Base-by-base conservation (phyloP, 2,329 filamentous ascomycete genomes). In the Penicillium sp. region DNA sequence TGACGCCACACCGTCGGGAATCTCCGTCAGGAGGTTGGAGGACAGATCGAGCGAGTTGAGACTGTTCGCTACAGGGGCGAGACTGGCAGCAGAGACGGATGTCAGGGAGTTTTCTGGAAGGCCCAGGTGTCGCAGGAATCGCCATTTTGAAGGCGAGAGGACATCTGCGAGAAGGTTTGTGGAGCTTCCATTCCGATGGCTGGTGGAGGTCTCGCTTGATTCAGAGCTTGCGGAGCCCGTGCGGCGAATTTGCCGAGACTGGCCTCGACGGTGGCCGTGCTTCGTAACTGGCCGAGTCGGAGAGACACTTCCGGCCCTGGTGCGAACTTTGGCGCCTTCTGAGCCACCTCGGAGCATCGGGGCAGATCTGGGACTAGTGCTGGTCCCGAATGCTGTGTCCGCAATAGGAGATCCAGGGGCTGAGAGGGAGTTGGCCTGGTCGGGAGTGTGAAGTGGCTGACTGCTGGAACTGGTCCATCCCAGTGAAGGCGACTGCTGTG, bases 221-320 rank as follows among this genome's bases (percentile, higher is more conserved):
- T 94, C 89, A 1, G 93, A 97, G 74, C 94, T 97, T 46, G 90
- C 92, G 31, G 94, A 97, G 14, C 89, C 89, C 3, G 93, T 96
- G 55, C 94, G 86, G 62, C 88, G 87, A 58, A 95, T 86, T 63
- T 93, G 92, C 64, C 90, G 83, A 1, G 82, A 79, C 31, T 85
- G 83, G 26, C 83, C 84, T 53, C 90, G 85, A 37, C 82, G 81
- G 61, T 84, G 78, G 18, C 85, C 79, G 62, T 89, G 90, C 58
- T 91, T 86, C 13, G 91, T 92, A 3, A 82, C 77, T 3, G 91
- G 91, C 31, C 92, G 85, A 9, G 85, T 82, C 1, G 93, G 93
- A 46, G 93, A 97, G 65, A 87, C 87, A 71, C 92, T 97, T 59
- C 90, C 57, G 82, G 89, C 60, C 85, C 72, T 66, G 5, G 58